Evolutionary conservation across 2,329 filamentous ascomycete species (phyloP).

Genomic region (Eurotiales sp.): DNA sequence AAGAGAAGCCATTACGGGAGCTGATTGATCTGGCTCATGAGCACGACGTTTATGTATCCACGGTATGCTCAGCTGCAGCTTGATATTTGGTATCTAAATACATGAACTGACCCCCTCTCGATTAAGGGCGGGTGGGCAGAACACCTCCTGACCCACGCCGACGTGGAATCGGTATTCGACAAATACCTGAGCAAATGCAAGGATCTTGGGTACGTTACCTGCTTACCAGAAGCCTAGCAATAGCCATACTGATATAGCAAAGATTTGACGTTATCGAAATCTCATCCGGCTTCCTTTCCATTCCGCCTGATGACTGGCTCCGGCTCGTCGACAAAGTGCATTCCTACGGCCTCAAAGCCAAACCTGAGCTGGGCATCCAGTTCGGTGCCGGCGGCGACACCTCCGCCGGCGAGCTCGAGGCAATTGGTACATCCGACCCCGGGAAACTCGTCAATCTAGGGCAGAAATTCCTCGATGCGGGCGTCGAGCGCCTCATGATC

Average conservation of each 20-base stretch:
- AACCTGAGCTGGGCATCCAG: conserved; percentile 55
- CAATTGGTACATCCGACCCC: conserved; percentile 49
- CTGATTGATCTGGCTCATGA: conserved; percentile 49
- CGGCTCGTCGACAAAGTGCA: conserved; percentile 50
- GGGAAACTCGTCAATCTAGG: conserved; percentile 49
- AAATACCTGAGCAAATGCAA: conserved; percentile 52
- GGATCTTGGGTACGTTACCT: conserved; percentile 39
- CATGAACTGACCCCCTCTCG: not conserved
- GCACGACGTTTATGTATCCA: conserved; percentile 52
- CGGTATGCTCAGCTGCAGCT: conserved; percentile 30
- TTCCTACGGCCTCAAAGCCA: conserved; percentile 47
- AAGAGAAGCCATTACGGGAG: conserved; percentile 44
- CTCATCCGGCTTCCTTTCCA: conserved; percentile 52
- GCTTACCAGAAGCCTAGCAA: not conserved
- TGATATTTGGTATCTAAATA: not conserved
- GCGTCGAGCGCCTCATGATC: conserved; percentile 56
- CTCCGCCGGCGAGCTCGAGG: conserved; percentile 43
- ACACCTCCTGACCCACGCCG: conserved; percentile 49
- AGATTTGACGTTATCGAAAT: conserved; percentile 55
- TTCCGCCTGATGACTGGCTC: conserved; percentile 53
- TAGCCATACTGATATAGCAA: not conserved
- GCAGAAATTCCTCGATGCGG: conserved; percentile 48
- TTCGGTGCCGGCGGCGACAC: conserved; percentile 57
- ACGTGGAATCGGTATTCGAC: conserved; percentile 45
- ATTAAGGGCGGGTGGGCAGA: conserved; percentile 52